A percentile compares a stretch with the other conserved stretches of the same genome.
phyloP scores from a whole-genome alignment of 2,329 filamentous ascomycete genomes.

The Aspergillus arachidicola region DNA sequence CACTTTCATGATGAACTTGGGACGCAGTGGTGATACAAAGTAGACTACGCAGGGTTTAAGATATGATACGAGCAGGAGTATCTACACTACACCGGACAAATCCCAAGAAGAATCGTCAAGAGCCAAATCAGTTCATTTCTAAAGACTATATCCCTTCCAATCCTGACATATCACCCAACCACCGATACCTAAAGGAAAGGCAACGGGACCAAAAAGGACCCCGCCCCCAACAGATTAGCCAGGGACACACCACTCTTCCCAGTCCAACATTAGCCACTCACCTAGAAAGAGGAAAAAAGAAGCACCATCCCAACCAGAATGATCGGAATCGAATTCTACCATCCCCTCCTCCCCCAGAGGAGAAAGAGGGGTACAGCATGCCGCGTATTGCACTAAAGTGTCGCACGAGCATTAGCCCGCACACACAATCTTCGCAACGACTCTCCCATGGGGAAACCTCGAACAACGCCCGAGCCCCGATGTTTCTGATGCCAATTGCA shows the following conservation, averaged over 20 bases:
- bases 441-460: conserved; percentile 77
- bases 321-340: conserved; percentile 89
- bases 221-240: conserved; percentile 39
- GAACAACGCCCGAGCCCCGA: conserved; percentile 58
- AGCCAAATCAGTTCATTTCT: neutral
- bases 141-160: neutral
- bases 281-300: conserved; percentile 52
- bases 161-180: neutral
- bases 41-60: neutral
- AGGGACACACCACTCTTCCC: conserved; percentile 16
- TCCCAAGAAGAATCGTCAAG: neutral
- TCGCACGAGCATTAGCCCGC: conserved; percentile 43
- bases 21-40: neutral
- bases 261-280: conserved; percentile 23
- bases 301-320: conserved; percentile 82
- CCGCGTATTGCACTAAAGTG: conserved; percentile 97
- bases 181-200: conserved; percentile 12
- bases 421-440: conserved; percentile 92
- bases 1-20: neutral
- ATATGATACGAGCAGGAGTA: neutral
- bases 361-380: conserved; percentile 57
- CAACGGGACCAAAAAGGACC: conserved; percentile 15
- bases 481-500: conserved; percentile 93
- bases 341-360: conserved; percentile 29
- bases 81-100: neutral